Evolutionary conservation across 495 filamentous ascomycete genomes (phyloP), one percentile per base, ranked within the genome.

Genomic region (Aeminium ludgeri): DNA sequence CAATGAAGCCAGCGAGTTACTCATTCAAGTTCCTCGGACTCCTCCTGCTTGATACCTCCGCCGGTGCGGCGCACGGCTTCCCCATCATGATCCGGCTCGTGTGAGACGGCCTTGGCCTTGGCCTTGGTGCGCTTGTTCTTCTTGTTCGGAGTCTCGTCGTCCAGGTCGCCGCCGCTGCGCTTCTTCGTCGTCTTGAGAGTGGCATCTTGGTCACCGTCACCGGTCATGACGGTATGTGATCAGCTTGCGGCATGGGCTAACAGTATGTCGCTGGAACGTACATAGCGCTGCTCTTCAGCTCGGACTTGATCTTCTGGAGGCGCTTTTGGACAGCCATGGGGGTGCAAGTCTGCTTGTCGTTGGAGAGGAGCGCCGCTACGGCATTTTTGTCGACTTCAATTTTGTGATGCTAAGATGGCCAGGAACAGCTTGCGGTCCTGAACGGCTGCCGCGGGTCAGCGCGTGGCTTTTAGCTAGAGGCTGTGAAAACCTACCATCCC

Each of bases 151-250:
- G 12, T 33, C 4, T 12, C 23, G 4, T 25, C 23, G 23, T 25
- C 12, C 11, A 3, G 4, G n/a, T 33, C 16, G 6, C 3, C 19
- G 34, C 6, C 29, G 15, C 25, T 42, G 27, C 17, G 29, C 31
- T 42, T 42, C 40, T 42, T 42, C 1, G 40, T 25, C 2, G 52
- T 16, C 41, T 64, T 61, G 19, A 47, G 29, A 44, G 59, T 60
- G 10, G 51, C 48, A 16, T 52, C 59, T 6, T 64, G 63, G 13
- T 55, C 53, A 32, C 63, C 61, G 2, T 53, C 58, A 10, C 51
- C 18, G 12, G 10, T 16, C 17, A 29, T 35, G 27, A 18, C 13
- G 5, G 15, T 2, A 15, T 18, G 19, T 15, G 8, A 18, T 43
- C 16, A 16, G 20, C 30, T 12, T 16, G 8, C 11, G 3, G 29